These are phyloP conservation scores for Sisymbrium irio DNA, from an alignment of 345 rosid genomes.

Conservation along the genomic window DNA sequence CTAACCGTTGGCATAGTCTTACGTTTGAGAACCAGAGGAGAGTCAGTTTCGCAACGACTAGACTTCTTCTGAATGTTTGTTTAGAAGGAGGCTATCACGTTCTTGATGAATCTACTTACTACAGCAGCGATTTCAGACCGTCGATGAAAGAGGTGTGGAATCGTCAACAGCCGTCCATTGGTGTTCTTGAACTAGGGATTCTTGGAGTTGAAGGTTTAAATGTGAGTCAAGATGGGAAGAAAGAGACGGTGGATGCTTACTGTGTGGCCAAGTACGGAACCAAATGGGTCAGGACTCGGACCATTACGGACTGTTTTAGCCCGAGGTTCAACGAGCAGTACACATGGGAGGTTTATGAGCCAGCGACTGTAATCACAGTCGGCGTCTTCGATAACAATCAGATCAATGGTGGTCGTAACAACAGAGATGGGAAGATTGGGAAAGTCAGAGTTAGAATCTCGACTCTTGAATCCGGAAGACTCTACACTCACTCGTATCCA, in stretches of 20 bases:
- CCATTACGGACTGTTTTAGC: conserved; percentile 57
- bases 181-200: conserved; percentile 82
- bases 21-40: conserved; percentile 58
- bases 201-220: conserved; percentile 64
- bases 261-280: conserved; percentile 97
- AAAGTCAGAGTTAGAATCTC: conserved; percentile 83
- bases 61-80: conserved; percentile 58
- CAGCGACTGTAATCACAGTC: conserved; percentile 78
- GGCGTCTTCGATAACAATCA: conserved; percentile 89
- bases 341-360: conserved; percentile 95
- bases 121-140: conserved; percentile 94
- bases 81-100: conserved; percentile 98
- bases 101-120: conserved; percentile 84
- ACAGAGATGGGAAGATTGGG: conserved; percentile 61
- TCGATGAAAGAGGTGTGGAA: conserved; percentile 77
- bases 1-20: conserved; percentile 58
- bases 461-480: conserved; percentile 73
- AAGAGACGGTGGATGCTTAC: conserved; percentile 78
- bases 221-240: conserved; percentile 73
- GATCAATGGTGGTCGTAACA: conserved; percentile 39
- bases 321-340: conserved; percentile 96
- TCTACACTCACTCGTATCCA: conserved; percentile 82
- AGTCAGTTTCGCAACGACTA: conserved; percentile 58
- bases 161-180: conserved; percentile 54
- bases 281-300: conserved; percentile 94